phyloP scores from a whole-genome alignment of 2,329 filamentous ascomycete genomes.

The Claviceps sp. region DNA sequence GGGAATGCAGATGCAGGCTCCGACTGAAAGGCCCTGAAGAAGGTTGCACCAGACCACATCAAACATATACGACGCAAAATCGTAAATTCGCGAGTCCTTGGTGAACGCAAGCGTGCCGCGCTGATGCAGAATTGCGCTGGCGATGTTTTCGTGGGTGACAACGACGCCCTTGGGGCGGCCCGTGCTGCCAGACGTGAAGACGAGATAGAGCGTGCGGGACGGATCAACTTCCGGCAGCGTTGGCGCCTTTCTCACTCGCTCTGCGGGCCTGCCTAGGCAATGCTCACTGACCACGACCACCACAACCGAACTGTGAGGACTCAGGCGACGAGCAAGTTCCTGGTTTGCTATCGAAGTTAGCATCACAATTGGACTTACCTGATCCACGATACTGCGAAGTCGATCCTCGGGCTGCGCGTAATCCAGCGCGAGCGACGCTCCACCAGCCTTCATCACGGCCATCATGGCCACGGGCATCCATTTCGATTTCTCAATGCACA shows the following conservation, averaged over 20 bases:
- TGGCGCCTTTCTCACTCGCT: slow-evolving; percentile 23
- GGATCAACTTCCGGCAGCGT: slow-evolving; percentile 27
- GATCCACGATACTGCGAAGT: slow-evolving; percentile 6
- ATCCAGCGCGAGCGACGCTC: slow-evolving; percentile 15
- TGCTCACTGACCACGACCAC: slow-evolving; percentile 5
- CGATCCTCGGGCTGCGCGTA: slow-evolving; percentile 11
- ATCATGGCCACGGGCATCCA: slow-evolving; percentile 14
- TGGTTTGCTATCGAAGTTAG: slow-evolving; percentile 7
- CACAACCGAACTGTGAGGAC: slow-evolving; percentile 5
- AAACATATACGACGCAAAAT: slow-evolving; percentile 8
- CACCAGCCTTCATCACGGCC: slow-evolving; percentile 16
- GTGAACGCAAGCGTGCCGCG: slow-evolving; percentile 1
- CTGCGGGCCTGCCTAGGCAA: slow-evolving; percentile 5
- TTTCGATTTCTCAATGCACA: slow-evolving; percentile 16
- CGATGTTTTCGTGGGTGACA: slow-evolving; percentile 6
- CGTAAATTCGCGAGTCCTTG: slow-evolving; percentile 3
- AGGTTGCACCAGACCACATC: slow-evolving; percentile 6
- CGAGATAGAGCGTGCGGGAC: slow-evolving; percentile 3
- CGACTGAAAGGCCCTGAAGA: slow-evolving; percentile 3
- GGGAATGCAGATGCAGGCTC: slow-evolving; percentile 8
- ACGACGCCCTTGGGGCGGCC: slow-evolving; percentile 11
- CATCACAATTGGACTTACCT: slow-evolving; percentile 4
- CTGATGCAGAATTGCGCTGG: slow-evolving; percentile 4
- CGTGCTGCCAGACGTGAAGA: slow-evolving; percentile 12
- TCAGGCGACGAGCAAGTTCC: slow-evolving; percentile 8